phyloP scores from a whole-genome alignment of 805 yeast genomes.

The Pichia thaimueangensis region DNA sequence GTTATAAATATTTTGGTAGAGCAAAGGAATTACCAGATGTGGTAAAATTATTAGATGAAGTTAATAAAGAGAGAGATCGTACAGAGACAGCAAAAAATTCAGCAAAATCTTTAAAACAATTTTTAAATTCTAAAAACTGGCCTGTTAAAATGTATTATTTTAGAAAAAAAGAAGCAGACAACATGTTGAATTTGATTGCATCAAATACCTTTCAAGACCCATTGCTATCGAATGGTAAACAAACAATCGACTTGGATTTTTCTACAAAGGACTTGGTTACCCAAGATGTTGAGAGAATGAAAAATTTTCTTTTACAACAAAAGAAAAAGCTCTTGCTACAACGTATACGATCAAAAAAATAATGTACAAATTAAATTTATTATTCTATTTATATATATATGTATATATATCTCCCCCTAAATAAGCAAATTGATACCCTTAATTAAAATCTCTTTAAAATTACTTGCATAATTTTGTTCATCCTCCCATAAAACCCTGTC shows the following conservation, averaged over 20 bases:
- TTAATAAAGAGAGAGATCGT: conserved; percentile 17
- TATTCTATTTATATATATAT: background rate
- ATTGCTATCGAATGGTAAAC: background rate
- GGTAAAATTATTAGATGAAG: conserved; percentile 36
- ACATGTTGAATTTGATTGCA: too few species aligned
- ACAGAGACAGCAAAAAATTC: conserved; percentile 8
- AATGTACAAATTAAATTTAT: background rate
- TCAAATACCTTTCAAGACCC: background rate
- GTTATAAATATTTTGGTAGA: conserved; percentile 74
- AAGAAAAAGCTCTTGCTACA: conserved; percentile 2
- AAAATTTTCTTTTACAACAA: conserved; percentile 1
- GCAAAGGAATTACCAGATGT: conserved; percentile 79
- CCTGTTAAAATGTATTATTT: background rate
- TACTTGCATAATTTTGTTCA: conserved; percentile 36
- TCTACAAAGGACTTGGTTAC: background rate
- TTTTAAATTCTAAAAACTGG: background rate
- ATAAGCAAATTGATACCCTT: conserved; percentile 20
- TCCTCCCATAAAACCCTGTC: conserved; percentile 81
- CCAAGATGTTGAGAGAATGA: background rate
- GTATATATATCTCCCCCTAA: conserved; percentile 6
- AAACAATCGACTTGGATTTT: background rate
- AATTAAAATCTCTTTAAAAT: conserved; percentile 26
- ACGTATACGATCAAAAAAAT: background rate
- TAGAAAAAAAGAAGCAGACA: background rate
- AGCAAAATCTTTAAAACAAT: background rate